Conservation (phyloP, 805 yeast species). For the Saccharomycopsis amapae region DNA sequence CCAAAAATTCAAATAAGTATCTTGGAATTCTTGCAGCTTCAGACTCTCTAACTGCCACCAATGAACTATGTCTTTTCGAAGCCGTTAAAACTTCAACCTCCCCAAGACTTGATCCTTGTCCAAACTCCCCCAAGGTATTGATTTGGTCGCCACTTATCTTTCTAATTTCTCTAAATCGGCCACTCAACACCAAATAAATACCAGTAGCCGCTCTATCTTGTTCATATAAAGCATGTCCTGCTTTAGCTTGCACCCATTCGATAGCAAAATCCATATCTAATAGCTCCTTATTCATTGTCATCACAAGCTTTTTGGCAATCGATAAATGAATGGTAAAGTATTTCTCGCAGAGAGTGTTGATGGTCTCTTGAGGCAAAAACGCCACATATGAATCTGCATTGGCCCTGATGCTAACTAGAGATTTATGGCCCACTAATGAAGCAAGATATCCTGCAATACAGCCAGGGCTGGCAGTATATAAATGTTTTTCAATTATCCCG, state of each 20-base stretch:
- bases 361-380: constrained; percentile 51
- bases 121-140: constrained; percentile 61
- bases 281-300: constrained; percentile 59
- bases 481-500: constrained; percentile 30
- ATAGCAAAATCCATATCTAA: constrained; percentile 80
- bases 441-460: constrained; percentile 87
- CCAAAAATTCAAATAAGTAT: constrained; percentile 76
- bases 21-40: constrained; percentile 92
- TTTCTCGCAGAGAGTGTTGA: constrained; percentile 64
- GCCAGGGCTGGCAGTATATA: constrained; percentile 63
- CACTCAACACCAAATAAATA: constrained; percentile 81
- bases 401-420: constrained; percentile 66
- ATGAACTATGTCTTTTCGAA: constrained; percentile 56
- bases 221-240: constrained; percentile 71
- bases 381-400: constrained; percentile 61
- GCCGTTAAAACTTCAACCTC: constrained; percentile 91
- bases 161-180: constrained; percentile 65
- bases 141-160: constrained; percentile 22
- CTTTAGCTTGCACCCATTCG: constrained; percentile 90
- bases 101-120: constrained; percentile 92
- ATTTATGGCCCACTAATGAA: constrained; percentile 68
- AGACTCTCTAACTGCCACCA: constrained; percentile 86
- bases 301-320: constrained; percentile 65
- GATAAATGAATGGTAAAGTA: constrained; percentile 71
- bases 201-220: constrained; percentile 90